phyloP scores from a whole-genome alignment of 257 asterid species.

The Voacanga thouarsii region DNA sequence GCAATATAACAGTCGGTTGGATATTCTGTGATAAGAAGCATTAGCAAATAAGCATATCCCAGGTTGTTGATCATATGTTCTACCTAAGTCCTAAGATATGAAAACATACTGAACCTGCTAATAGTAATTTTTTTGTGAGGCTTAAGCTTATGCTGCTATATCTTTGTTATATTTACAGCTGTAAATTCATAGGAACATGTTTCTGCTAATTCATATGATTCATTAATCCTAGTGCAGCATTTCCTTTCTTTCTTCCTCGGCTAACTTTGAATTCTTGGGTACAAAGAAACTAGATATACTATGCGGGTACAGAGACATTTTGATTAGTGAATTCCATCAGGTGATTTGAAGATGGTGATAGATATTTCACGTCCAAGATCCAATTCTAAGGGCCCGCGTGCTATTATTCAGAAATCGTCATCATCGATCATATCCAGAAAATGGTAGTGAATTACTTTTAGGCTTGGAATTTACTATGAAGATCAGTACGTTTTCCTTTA shows the following conservation, averaged over 20 bases:
- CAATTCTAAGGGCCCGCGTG: too few relatives aligned
- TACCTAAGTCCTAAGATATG: background rate
- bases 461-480: too few relatives aligned
- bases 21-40: background rate
- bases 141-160: background rate
- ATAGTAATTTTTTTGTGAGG: background rate
- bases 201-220: background rate
- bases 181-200: too few relatives aligned
- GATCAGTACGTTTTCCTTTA: too few relatives aligned
- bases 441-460: too few relatives aligned
- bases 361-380: too few relatives aligned
- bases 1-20: background rate
- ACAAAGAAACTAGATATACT: too few relatives aligned
- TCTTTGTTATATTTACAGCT: background rate
- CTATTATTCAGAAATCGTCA: background rate
- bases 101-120: too few relatives aligned
- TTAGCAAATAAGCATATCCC: background rate
- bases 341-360: too few relatives aligned
- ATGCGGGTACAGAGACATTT: too few relatives aligned
- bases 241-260: background rate
- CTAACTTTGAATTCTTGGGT: background rate
- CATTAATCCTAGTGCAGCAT: background rate
- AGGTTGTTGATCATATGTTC: background rate
- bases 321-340: too few relatives aligned
- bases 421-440: background rate